Base-by-base conservation (phyloP, 805 yeast genomes). In the Barnettozyma populi region DNA sequence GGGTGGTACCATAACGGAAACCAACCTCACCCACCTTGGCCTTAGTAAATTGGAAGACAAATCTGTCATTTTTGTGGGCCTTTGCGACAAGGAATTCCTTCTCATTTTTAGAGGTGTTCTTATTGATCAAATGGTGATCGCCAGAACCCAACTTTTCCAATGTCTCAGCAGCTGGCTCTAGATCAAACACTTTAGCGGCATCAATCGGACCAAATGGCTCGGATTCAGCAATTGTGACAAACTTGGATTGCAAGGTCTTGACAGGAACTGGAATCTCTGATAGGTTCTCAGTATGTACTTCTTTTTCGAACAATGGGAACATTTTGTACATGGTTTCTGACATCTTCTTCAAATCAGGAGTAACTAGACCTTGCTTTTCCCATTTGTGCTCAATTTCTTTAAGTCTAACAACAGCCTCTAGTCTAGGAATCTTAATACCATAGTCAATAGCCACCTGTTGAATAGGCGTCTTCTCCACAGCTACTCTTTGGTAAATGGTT, bases 151-250 rank as follows among this genome's bases (percentile, higher is more conserved):
- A 74, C 64, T 79, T 80, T 57, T 82, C 79, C 57, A 90, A 74
- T 3, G 94, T 86, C 34, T 74, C 80, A 42, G 80, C 78, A 25
- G 98, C 97, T n/a, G 96, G 95, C 64, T 87, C 90, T 54, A 92
- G 74, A 38, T 77, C 90, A 53, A 88, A 79, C 36, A 85, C 78
- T 48, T 80, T 72, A 43, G 99, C 97, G 13, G 99, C 97, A 62
- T 94, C 98, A 6, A 90, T 76, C 5, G 97, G 96, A 7, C 97
- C 97, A 64, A 92, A 90, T 9, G 96, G 96, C 70, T 90, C 95
- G 24, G 90, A 82, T 69, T 92, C 99, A 9, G 96, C 92, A 64
- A 92, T 83, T 11, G 95, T 85, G 62, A 88, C 68, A 72, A 90
- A 90, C 54, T 92, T 75, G 54, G 95, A 88, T 53, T 80, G 81